Evolutionary conservation across 805 yeast species (phyloP).

Genomic region (Yamadazyma kitorensis): DNA sequence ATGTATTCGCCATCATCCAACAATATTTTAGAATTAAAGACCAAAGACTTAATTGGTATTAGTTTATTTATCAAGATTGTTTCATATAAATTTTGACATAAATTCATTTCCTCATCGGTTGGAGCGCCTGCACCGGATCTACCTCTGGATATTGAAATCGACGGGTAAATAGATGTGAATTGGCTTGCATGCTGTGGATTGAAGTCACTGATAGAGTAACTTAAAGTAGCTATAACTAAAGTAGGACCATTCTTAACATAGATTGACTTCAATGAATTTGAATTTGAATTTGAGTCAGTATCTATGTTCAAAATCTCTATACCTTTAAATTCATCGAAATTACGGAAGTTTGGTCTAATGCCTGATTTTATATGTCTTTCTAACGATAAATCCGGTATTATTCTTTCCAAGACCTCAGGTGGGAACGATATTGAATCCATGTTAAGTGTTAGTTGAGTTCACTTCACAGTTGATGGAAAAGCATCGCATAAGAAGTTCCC

Average conservation of each 20-base stretch:
- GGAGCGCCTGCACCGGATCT: slow-evolving; percentile 79
- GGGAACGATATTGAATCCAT: slow-evolving; percentile 55
- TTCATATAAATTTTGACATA: slow-evolving; percentile 65
- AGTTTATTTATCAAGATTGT: slow-evolving; percentile 56
- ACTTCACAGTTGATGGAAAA: no score
- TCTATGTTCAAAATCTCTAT: slow-evolving; percentile 34
- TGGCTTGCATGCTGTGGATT: slow-evolving; percentile 11
- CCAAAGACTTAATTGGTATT: slow-evolving; percentile 32
- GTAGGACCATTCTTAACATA: slow-evolving; percentile 14
- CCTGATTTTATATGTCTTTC: slow-evolving; percentile 76
- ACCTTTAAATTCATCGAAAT: slow-evolving; percentile 68
- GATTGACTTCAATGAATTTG: slow-evolving; percentile 8
- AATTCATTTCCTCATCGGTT: slow-evolving; percentile 77
- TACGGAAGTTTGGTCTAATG: slow-evolving; percentile 71
- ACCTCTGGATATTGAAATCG: slow-evolving; percentile 75
- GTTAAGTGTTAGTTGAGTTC: no score
- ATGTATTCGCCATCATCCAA: slow-evolving; percentile 1
- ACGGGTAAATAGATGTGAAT: slow-evolving; percentile 56
- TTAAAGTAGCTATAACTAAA: slow-evolving; percentile 10
- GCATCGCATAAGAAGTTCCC: no score
- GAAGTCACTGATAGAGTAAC: slow-evolving; percentile 9
- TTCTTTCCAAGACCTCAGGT: slow-evolving; percentile 76
- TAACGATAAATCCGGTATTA: slow-evolving; percentile 81
- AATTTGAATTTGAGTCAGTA: slow-evolving; percentile 17
- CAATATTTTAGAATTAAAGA: slow-evolving; percentile 24